Conservation (phyloP, 345 rosid species). For the Kandelia obovata region DNA sequence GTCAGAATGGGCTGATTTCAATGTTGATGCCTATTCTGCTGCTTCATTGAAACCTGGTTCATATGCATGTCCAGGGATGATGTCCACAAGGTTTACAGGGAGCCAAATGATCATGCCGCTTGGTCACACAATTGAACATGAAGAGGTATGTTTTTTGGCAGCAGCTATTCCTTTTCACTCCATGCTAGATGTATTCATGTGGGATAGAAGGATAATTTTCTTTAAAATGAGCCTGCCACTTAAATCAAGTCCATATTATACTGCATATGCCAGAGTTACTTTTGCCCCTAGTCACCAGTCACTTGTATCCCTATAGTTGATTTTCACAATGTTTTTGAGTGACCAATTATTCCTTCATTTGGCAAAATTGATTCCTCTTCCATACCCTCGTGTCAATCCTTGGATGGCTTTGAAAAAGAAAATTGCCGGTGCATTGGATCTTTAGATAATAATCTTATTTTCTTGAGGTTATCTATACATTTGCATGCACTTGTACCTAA, state of each 20-base stretch:
- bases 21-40: conserved; percentile 97
- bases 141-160: conserved; percentile 59
- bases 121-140: conserved; percentile 95
- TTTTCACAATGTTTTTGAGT: too few relatives aligned
- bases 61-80: conserved; percentile 86
- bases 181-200: background rate
- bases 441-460: too few relatives aligned
- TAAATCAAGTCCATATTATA: too few relatives aligned
- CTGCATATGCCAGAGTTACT: too few relatives aligned
- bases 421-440: too few relatives aligned
- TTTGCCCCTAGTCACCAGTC: too few relatives aligned
- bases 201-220: background rate
- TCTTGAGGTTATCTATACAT: too few relatives aligned
- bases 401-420: background rate
- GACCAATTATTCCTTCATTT: too few relatives aligned
- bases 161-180: background rate
- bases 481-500: background rate
- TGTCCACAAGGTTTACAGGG: conserved; percentile 89
- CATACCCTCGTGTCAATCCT: background rate
- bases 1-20: conserved; percentile 98
- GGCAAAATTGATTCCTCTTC: background rate
- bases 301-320: too few relatives aligned
- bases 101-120: conserved; percentile 96
- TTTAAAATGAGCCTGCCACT: too few relatives aligned
- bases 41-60: conserved; percentile 76